Evolutionary conservation across 176 grass and related monocot species (phyloP).

Genomic region (Cenchrus americanus): DNA sequence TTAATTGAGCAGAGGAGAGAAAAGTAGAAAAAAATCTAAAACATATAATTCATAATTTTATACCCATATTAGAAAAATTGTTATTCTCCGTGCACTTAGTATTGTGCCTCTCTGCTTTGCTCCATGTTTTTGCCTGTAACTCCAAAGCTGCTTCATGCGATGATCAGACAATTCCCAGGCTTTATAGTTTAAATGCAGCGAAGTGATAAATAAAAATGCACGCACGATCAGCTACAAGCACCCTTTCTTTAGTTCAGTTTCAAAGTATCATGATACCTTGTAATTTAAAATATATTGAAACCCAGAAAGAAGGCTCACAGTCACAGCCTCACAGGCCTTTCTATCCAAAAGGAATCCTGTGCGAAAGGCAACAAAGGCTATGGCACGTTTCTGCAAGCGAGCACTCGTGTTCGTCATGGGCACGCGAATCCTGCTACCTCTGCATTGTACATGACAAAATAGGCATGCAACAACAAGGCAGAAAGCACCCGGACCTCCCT

Average conservation of each 20-base stretch:
- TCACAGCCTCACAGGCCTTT: background rate
- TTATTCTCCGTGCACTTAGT: background rate
- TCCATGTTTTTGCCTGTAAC: background rate
- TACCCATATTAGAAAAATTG: too few species aligned
- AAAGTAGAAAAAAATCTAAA: too few species aligned
- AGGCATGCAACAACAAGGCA: constrained; percentile 20
- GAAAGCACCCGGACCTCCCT: background rate
- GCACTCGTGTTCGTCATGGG: background rate
- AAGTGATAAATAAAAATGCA: background rate
- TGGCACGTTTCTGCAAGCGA: background rate
- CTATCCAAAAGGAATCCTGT: background rate
- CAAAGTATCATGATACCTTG: background rate
- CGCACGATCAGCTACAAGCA: background rate
- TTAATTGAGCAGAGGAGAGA: too few species aligned
- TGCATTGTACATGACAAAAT: constrained; percentile 16
- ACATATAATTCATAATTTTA: too few species aligned
- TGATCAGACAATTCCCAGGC: background rate
- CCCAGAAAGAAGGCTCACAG: background rate
- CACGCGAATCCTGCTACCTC: background rate
- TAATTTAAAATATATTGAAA: too few species aligned
- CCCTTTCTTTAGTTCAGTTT: background rate
- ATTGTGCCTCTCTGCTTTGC: background rate
- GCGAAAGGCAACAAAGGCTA: background rate
- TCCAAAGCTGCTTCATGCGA: background rate
- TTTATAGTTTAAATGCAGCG: background rate